Conservation (phyloP, 2,329 filamentous ascomycete genomes). For the Ramularia collo-cygni region DNA sequence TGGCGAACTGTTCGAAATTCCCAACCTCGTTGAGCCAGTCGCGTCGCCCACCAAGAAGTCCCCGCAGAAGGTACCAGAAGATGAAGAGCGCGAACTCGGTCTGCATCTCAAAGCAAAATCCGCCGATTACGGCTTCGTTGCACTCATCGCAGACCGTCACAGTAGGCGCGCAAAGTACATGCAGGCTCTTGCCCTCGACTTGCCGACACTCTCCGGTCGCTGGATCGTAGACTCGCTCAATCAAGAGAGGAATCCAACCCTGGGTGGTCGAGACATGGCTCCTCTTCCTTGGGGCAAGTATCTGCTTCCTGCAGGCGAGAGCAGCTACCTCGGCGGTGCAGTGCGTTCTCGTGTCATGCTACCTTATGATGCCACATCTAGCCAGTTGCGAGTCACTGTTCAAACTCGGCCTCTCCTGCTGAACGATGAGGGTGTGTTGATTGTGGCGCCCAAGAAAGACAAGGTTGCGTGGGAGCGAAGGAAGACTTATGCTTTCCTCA, state of each 20-base stretch:
- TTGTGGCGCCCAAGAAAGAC: constrained; percentile 57
- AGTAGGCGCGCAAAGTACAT: constrained; percentile 87
- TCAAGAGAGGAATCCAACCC: constrained; percentile 11
- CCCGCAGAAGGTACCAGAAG: constrained; percentile 10
- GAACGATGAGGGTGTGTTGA: constrained; percentile 60
- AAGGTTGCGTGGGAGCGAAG: constrained; percentile 54
- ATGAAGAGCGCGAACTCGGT: constrained; percentile 3
- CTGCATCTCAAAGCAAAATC: constrained; percentile 43
- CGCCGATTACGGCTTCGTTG: constrained; percentile 65
- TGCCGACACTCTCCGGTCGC: constrained; percentile 75
- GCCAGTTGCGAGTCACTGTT: constrained; percentile 53
- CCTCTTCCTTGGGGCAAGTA: constrained; percentile 74
- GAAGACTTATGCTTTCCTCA: constrained; percentile 71
- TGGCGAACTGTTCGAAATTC: constrained; percentile 64
- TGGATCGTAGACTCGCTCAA: constrained; percentile 71
- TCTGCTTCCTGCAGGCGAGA: constrained; percentile 77
- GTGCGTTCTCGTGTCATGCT: constrained; percentile 65
- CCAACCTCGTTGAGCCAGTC: constrained; percentile 26
- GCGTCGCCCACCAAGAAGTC: constrained; percentile 16
- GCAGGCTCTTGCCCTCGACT: constrained; percentile 81
- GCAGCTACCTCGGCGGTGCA: constrained; percentile 66
- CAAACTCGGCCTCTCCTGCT: constrained; percentile 33
- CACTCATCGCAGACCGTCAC: constrained; percentile 77
- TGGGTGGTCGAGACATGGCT: constrained; percentile 38
- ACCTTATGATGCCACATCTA: constrained; percentile 52